phyloP scores from a whole-genome alignment of 1,284 basidiomycete species.

The Rhodotorula sp. region DNA sequence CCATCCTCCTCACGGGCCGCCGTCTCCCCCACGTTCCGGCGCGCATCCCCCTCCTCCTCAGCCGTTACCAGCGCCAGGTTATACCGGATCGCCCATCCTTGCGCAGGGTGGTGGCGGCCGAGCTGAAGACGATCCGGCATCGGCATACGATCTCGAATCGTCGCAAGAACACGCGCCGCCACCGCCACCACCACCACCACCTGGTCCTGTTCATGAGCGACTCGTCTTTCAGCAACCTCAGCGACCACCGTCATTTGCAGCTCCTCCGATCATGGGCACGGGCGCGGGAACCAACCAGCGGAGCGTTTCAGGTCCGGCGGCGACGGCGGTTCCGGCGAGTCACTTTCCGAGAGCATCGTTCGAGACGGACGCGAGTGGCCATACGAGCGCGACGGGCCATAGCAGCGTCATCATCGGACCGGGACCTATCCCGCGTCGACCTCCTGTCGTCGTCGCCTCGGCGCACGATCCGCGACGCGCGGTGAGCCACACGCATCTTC shows the following conservation, averaged over 20 bases:
- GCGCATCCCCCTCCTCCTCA: not conserved
- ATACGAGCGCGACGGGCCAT: not conserved
- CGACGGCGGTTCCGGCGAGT: not conserved
- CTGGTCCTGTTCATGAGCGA: not conserved
- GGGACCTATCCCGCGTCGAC: not conserved
- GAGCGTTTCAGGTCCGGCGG: constrained; percentile 1
- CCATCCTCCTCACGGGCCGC: not conserved
- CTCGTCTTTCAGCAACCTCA: not conserved
- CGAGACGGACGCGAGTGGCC: not conserved
- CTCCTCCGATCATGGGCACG: not conserved
- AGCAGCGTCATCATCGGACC: not conserved
- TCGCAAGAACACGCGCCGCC: not conserved
- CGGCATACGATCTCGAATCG: not conserved
- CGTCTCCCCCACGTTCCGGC: not conserved
- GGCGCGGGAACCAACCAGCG: not conserved
- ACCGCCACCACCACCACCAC: not conserved
- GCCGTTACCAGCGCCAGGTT: not conserved
- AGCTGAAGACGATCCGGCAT: not conserved
- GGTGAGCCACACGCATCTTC: not conserved
- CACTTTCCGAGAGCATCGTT: not conserved
- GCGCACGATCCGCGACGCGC: not conserved
- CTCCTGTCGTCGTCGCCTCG: not conserved
- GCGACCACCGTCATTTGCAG: not conserved
- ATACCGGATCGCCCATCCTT: not conserved
- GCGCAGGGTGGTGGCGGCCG: not conserved